Base-by-base conservation (phyloP, 75 land plant genomes). In the Pinus tabuliformis region DNA sequence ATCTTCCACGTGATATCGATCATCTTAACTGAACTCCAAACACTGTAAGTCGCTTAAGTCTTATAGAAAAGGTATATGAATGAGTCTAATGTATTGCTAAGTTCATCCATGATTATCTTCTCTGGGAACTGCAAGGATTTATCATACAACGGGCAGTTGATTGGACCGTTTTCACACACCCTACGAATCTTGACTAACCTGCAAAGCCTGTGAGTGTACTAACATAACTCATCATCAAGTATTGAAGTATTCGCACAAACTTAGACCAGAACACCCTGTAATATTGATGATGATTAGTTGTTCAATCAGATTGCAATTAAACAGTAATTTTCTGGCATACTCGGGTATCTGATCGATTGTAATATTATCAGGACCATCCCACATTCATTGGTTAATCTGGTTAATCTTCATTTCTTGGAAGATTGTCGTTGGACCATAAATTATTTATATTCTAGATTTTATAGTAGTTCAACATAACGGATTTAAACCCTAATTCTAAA, bases 91-190 rank as follows among this genome's bases (percentile, higher is more conserved):
- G 17, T 36, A 68, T 68, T 68, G 71, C 9, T 68, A 24, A 30
- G 16, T n/a, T 68, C 17, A 68, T 68, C 71, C 33, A 68, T 30
- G 30, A 22, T 3, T 68, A 24, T 16, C 30, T 30, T 36, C 33
- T 1, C 16, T 59, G 42, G n/a, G 5, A 42, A 59, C 36, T 4
- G 7, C 63, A 75, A 42, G 65, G 64, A 75, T 18, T 75, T 75
- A 59, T 59, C 76, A 24, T 58, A 59, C 76, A 75, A 75, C 26
- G 8, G 22, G 18, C n/a, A 15, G 12, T 36, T 75, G 37, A 58
- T 36, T 3, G 76, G 76, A 20, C 22, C 3, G 22, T 22, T 75
- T 36, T 64, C 76, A 59, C 22, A 6, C 6, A 75, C 14, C 42
- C 11, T 75, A 59, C 64, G 64, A 59, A 33, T 6, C 8, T n/a